phyloP scores from a whole-genome alignment of 2,329 filamentous ascomycete genomes.

The Aspergillus sp. region DNA sequence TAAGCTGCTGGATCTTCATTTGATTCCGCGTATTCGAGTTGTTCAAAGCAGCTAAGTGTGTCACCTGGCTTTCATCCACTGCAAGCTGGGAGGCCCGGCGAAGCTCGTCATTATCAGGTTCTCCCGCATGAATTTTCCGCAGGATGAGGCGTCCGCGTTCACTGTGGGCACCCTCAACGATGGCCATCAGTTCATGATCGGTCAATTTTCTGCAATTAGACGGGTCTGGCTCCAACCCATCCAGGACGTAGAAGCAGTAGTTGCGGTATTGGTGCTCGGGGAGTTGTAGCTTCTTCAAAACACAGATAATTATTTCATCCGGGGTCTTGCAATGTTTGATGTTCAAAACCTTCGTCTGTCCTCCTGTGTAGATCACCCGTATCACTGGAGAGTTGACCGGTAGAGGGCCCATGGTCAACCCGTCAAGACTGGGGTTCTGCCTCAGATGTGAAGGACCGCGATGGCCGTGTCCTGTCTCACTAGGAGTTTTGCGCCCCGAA shows the following conservation, averaged over 20 bases:
- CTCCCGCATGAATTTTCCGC: constrained; percentile 85
- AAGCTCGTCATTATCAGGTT: constrained; percentile 83
- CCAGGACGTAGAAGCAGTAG: constrained; percentile 94
- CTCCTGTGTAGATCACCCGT: constrained; percentile 87
- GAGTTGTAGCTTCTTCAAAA: constrained; percentile 81
- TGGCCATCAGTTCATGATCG: constrained; percentile 84
- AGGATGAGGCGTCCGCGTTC: constrained; percentile 90
- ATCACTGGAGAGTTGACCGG: constrained; percentile 87
- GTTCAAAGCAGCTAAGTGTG: constrained; percentile 62
- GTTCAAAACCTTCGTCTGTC: constrained; percentile 89
- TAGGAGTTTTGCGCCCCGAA: constrained; percentile 59
- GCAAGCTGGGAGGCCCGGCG: constrained; percentile 86
- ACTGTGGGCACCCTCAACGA: constrained; percentile 81
- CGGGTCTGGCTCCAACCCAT: constrained; percentile 79
- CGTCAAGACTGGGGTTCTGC: constrained; percentile 81
- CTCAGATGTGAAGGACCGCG: constrained; percentile 70
- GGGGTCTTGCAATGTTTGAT: constrained; percentile 87
- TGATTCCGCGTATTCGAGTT: constrained; percentile 72
- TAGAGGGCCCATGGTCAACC: constrained; percentile 79
- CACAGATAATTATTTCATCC: constrained; percentile 89
- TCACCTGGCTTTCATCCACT: constrained; percentile 77
- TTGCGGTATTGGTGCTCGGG: constrained; percentile 90
- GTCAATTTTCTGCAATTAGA: constrained; percentile 76
- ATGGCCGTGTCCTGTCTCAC: constrained; percentile 61
- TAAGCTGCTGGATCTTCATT: constrained; percentile 82